Evolutionary conservation across 164 flowering plant genomes (phyloP).

Genomic region (Tetracentron sinense): DNA sequence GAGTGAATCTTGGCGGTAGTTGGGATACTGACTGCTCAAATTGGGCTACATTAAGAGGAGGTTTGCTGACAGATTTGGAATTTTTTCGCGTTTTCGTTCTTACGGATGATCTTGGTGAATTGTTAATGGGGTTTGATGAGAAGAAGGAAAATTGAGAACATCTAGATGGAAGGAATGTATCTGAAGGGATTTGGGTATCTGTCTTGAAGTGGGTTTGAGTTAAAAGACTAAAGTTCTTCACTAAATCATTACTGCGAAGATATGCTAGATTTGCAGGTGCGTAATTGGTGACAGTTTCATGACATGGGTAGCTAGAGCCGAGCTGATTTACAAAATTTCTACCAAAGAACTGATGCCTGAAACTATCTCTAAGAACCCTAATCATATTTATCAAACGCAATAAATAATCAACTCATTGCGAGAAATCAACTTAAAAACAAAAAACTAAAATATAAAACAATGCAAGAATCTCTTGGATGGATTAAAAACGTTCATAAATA

Average conservation of each 20-base stretch:
- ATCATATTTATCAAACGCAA: neutral
- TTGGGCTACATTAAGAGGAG: conserved; percentile 35
- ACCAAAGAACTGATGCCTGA: neutral
- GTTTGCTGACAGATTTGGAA: conserved; percentile 24
- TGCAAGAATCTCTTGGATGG: too few relatives aligned
- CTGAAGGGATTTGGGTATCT: neutral
- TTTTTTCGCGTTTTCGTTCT: conserved; percentile 40
- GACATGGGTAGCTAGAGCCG: neutral
- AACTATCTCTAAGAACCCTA: neutral
- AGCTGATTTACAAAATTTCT: neutral
- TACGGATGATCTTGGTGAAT: conserved; percentile 27
- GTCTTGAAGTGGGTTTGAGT: neutral
- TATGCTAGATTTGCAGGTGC: neutral
- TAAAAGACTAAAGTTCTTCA: neutral
- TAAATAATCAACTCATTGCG: too few relatives aligned
- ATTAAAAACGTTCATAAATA: too few relatives aligned
- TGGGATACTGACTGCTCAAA: conserved; percentile 39
- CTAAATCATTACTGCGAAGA: neutral
- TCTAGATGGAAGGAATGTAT: neutral
- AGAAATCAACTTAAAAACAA: neutral
- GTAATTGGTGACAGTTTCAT: neutral
- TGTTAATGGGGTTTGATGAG: conserved; percentile 23
- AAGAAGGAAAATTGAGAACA: conserved; percentile 5
- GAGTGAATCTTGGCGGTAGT: conserved; percentile 65
- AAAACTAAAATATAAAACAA: too few relatives aligned